Evolutionary conservation across 768 basidiomycete species (phyloP), one percentile per base, ranked within the genome.

Genomic region (Xerocomellus chrysenteron): DNA sequence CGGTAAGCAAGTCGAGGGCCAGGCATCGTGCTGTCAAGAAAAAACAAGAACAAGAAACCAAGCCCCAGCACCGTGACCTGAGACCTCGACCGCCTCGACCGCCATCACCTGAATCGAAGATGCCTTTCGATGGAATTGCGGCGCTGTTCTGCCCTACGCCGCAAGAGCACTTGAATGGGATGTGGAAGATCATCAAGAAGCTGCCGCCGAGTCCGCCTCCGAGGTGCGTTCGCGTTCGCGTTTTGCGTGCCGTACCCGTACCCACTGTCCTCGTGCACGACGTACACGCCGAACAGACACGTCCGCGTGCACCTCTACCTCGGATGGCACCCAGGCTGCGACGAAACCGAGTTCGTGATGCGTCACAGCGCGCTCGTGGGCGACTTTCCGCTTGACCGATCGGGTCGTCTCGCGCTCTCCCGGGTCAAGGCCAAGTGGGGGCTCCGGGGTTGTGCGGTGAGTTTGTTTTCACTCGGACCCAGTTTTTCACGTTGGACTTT

Each of bases 281-380:
- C 14, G n/a, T 19, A n/a, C 30, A n/a, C 17, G 17, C 5, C 32
- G n/a, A 41, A 35, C 41, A 58, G 58, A 54, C 70, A 73, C 42
- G 62, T 72, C 48, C 70, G 70, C 35, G 72, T 71, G 6, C 70
- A 72, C 21, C 49, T 71, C n/a, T 71, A 68, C 39, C 46, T 66
- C 21, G 69, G 61, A 5, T 71, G 71, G 71, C 30, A 49, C 8
- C 65, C 58, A 0, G 71, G 69, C 17, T 61, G 58, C 26, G 69
- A 71, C 43, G 69, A 71, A n/a, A 64, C 54, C 26, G 68, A 71
- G 19, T 65, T 68, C 33, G 52, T 68, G 4, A 68, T 67, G 59
- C 63, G 59, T 5, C 46, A 70, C 32, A 62, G 64, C 43, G 66
- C 68, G 36, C 59, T 71, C 21, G 63, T 69, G 8, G 63, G 54